These are phyloP conservation scores for Lenzites betulinus DNA, from an alignment of 768 basidiomycete genomes.

Conservation along the genomic window DNA sequence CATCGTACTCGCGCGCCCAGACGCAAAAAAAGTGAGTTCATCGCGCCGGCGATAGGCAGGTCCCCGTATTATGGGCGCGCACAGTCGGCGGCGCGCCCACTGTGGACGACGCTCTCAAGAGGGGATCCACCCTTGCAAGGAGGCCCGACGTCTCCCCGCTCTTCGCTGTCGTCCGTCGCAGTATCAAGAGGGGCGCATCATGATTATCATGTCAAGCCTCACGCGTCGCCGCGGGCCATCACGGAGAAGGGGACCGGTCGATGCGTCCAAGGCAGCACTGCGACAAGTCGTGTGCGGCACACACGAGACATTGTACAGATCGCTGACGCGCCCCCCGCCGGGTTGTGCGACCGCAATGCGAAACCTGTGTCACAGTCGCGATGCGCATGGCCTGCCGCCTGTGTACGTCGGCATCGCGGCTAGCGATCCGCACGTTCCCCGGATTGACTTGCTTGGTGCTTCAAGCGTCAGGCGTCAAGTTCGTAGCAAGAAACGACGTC, in stretches of 20 bases:
- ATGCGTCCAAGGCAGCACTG: conserved; percentile 1
- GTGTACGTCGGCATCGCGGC: not conserved
- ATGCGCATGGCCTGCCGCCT: not conserved
- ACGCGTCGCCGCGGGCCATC: not conserved
- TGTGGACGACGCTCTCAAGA: too few species aligned
- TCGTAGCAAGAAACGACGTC: not conserved
- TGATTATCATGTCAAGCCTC: conserved; percentile 10
- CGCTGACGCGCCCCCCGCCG: not conserved
- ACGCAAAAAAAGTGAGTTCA: not conserved
- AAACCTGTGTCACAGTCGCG: not conserved
- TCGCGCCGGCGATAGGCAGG: not conserved
- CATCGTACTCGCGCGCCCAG: not conserved
- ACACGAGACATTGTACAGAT: conserved; percentile 3
- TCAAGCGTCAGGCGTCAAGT: too few species aligned
- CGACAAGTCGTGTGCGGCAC: not conserved
- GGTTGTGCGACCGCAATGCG: too few species aligned
- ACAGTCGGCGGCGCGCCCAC: not conserved
- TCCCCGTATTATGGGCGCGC: too few species aligned
- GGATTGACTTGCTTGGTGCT: not conserved
- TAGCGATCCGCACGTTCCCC: not conserved
- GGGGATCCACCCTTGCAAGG: too few species aligned
- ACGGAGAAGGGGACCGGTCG: not conserved
- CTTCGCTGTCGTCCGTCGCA: conserved; percentile 8
- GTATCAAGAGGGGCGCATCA: conserved; percentile 15
- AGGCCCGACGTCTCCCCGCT: too few species aligned